These are phyloP conservation scores for Sphagnurus paluster DNA, from an alignment of 1,284 basidiomycete species.

Conservation along the genomic window DNA sequence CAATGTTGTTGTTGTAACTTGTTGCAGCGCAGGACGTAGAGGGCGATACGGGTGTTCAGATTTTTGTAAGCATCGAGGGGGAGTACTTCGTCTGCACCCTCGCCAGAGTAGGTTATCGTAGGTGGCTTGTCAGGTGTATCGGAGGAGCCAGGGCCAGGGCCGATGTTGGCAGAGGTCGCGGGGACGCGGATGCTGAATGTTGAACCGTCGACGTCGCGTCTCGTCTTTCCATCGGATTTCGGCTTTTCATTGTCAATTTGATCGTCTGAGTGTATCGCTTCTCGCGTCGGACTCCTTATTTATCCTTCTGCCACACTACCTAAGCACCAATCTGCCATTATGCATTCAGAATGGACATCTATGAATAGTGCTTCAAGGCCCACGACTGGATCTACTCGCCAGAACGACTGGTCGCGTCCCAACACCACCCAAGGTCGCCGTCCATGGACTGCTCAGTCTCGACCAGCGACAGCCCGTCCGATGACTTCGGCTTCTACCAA, in stretches of 20 bases:
- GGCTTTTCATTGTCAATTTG: no score
- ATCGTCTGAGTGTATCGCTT: no score
- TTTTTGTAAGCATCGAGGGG: slow-evolving; percentile 97
- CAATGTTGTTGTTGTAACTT: no score
- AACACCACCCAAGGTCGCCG: slow-evolving; percentile 14
- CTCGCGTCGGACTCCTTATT: no score
- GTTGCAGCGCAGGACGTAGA: slow-evolving; percentile 96
- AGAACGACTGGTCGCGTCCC: neutral
- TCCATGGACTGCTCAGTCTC: slow-evolving; percentile 45
- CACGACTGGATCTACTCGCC: neutral
- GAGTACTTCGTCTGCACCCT: slow-evolving; percentile 89
- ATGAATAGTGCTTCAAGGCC: neutral
- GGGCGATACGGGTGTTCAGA: slow-evolving; percentile 94
- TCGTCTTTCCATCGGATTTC: no score
- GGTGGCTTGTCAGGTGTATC: slow-evolving; percentile 49
- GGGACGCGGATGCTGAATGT: slow-evolving; percentile 86
- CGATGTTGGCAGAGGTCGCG: slow-evolving; percentile 97
- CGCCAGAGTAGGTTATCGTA: slow-evolving; percentile 78
- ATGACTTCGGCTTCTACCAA: slow-evolving; percentile 60
- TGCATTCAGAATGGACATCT: no score
- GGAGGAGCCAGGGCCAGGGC: slow-evolving; percentile 96
- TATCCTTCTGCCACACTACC: no score
- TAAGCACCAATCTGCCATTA: no score
- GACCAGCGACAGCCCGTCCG: slow-evolving; percentile 55
- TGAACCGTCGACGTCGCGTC: no score